Evolutionary conservation across 192 early-diverging fungal genomes (phyloP), one percentile per base, ranked within the genome.

Genomic region (Allomyces macrogynus): DNA sequence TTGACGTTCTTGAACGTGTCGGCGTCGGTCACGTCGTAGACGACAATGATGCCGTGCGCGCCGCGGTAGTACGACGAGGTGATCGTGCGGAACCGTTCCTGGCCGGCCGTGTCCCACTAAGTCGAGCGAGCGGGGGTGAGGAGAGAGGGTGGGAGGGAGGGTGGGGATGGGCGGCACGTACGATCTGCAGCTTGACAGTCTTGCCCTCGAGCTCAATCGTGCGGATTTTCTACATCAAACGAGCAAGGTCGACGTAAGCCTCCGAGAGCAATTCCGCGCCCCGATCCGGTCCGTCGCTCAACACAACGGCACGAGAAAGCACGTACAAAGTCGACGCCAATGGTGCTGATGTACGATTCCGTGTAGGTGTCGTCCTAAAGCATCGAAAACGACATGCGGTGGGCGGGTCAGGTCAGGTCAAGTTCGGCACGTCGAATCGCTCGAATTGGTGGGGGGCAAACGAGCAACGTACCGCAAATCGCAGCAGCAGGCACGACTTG

Each of bases 151-250:
- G 27, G 18, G 22, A 72, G 64, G 24, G 43, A 43, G 42, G 23
- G 43, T 23, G 57, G 24, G 68, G 67, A 72, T 65, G 64, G 26
- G 32, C 32, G 32, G 8, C 32, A 72, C 81, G 62, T 85, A 89
- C 87, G 70, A 97, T 95, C 74, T 95, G 93, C 61, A 96, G 80
- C 78, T 97, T 97, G 43, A 96, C 92, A 49, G 91, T 95, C 75
- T 97, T 98, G 63, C 93, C 92, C 73, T 96, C 95, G 62, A 98
- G 82, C 71, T 98, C 95, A 66, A 97, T 97, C 63, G 93, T 97
- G 70, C 93, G 87, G 74, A 97, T 97, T 92, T 95, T 97, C 87
- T 91, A 12, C n/a, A 18, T 44, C 16, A 16, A 5, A 54, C 22
- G 8, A 23, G 18, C 12, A 16, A 23, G 18, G 65, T 16, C 43